Percentiles rank a stretch among this genome's conserved stretches.
These are phyloP conservation scores for Stylosanthes scabra DNA, from an alignment of 331 rosid genomes.

Conservation along the genomic window DNA sequence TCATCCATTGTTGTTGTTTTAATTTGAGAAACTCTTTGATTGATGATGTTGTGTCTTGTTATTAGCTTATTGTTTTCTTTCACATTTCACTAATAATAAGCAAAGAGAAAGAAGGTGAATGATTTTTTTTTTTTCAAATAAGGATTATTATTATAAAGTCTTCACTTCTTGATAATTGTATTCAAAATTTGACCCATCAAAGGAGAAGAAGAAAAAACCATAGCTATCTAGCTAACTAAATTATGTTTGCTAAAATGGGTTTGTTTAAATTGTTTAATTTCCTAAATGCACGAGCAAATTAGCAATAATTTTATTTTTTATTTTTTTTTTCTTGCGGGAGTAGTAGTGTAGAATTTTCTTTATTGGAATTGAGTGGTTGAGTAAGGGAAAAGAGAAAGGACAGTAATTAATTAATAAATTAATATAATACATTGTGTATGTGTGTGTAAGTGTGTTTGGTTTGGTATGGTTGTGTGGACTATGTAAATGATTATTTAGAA, in stretches of 20 bases:
- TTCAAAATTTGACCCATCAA: slow-evolving; percentile 34
- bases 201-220: slow-evolving; percentile 5
- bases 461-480: slow-evolving; percentile 38
- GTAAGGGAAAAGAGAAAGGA: slow-evolving; percentile 35
- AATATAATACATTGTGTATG: background rate
- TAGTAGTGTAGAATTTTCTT: slow-evolving; percentile 28
- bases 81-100: no score
- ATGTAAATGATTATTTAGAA: slow-evolving; percentile 9
- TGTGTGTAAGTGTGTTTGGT: slow-evolving; percentile 38
- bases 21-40: slow-evolving; percentile 6
- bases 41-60: slow-evolving; percentile 27
- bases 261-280: slow-evolving; percentile 30
- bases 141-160: background rate
- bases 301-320: background rate
- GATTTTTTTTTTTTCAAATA: background rate
- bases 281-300: slow-evolving; percentile 26
- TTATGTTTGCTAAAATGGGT: slow-evolving; percentile 22
- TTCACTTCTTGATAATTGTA: slow-evolving; percentile 10
- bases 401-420: slow-evolving; percentile 16
- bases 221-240: slow-evolving; percentile 33
- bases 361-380: slow-evolving; percentile 57
- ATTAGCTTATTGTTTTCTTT: background rate
- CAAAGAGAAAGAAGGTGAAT: slow-evolving; percentile 48
- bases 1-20: slow-evolving; percentile 60
- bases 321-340: slow-evolving; percentile 7